These are phyloP conservation scores for Pyricularia pennisetigena DNA, from an alignment of 2,329 filamentous ascomycete species.

Conservation along the genomic window DNA sequence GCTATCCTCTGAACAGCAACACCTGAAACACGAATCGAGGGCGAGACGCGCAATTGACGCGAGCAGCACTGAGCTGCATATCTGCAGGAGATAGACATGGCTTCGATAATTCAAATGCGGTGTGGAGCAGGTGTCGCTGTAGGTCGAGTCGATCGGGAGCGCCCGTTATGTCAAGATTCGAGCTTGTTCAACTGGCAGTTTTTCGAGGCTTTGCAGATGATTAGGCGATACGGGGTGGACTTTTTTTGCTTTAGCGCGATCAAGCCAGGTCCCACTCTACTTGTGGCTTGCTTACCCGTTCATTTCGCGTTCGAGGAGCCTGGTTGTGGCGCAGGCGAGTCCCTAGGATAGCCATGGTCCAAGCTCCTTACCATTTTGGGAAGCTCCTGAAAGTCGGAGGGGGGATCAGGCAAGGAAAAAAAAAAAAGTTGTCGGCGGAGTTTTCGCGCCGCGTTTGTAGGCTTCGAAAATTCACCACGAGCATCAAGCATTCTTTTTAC, in stretches of 20 bases:
- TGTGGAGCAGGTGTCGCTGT: background rate
- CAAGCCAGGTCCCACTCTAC: background rate
- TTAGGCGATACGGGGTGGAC: background rate
- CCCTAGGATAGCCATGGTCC: background rate
- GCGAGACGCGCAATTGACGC: constrained; percentile 45
- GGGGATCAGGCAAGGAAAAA: background rate
- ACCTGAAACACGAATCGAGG: constrained; percentile 34
- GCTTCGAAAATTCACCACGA: background rate
- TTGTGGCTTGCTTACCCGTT: background rate
- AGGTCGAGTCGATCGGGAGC: background rate
- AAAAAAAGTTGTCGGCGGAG: constrained; percentile 1
- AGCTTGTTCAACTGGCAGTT: constrained; percentile 1
- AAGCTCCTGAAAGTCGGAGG: background rate
- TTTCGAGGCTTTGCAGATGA: background rate
- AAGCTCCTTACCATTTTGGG: constrained; percentile 5
- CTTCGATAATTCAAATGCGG: background rate
- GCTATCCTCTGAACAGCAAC: constrained; percentile 39
- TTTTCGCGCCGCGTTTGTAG: background rate
- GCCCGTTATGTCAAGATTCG: background rate
- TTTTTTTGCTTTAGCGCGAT: constrained; percentile 1
- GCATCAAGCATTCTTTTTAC: background rate
- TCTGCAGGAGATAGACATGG: constrained; percentile 54
- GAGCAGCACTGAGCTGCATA: constrained; percentile 56
- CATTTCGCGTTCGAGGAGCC: background rate
- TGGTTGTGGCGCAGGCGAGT: background rate